These are phyloP conservation scores for Trichoderma oligosporum DNA, from an alignment of 2,329 filamentous ascomycete species.

Conservation along the genomic window DNA sequence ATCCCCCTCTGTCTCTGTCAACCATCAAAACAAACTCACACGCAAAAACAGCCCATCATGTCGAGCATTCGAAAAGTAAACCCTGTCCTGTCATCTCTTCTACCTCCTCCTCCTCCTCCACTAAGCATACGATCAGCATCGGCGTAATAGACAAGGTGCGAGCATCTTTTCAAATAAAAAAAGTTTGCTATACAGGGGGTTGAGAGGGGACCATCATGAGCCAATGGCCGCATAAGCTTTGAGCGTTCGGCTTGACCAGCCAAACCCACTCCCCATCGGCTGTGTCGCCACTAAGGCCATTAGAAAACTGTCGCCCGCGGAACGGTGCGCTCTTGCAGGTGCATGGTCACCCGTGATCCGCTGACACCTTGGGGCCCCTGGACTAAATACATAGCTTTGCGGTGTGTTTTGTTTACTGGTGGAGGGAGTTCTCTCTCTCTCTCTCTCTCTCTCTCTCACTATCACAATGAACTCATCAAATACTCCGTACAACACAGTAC, in stretches of 20 bases:
- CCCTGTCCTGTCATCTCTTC: not conserved
- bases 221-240: not conserved
- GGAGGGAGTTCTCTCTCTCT: too few relatives aligned
- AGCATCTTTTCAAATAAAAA: not conserved
- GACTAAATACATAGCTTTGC: slow-evolving; percentile 15
- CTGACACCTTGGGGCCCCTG: slow-evolving; percentile 23
- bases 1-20: too few relatives aligned
- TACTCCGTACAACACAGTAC: too few relatives aligned
- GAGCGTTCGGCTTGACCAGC: not conserved
- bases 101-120: slow-evolving; percentile 1
- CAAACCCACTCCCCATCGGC: slow-evolving; percentile 11
- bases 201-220: too few relatives aligned
- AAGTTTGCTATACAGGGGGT: not conserved
- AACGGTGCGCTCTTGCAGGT: slow-evolving; percentile 37
- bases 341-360: slow-evolving; percentile 35
- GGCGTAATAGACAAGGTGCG: not conserved
- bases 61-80: not conserved
- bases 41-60: not conserved
- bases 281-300: slow-evolving; percentile 18
- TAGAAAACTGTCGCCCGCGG: slow-evolving; percentile 24
- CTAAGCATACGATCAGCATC: not conserved
- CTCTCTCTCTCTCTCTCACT: too few relatives aligned
- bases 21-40: not conserved
- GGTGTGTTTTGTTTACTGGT: too few relatives aligned
- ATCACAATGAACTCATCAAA: slow-evolving; percentile 1